Evolutionary conservation across 2,329 filamentous ascomycete species (phyloP), one percentile per base, ranked within the genome.

Genomic region (Seiridium unicorne): DNA sequence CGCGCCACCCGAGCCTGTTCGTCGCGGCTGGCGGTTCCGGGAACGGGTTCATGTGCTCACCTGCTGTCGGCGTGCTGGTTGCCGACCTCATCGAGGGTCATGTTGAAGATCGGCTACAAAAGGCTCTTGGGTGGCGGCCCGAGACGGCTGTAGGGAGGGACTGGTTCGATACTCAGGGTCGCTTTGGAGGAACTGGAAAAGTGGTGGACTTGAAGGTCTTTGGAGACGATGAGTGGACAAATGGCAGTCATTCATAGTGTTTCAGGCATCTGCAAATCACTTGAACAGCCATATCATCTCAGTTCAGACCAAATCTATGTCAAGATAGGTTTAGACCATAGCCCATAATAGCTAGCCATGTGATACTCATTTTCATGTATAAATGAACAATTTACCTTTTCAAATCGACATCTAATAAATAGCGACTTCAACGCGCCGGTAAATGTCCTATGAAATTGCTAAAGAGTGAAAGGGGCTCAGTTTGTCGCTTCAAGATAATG

Each of bases 21-120:
- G 65, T 85, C 13, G 82, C 79, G 3, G 76, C 80, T 3, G 82
- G 82, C 5, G 83, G 76, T 0, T 81, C 79, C 36, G 82, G 81
- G 1, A 79, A 84, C 64, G 81, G 79, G 3, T 84, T 82, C 63
- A 83, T 81, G 75, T 77, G 81, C 44, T 80, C 82, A 65, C 80
- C 81, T 2, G 74, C 76, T 3, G 77, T 85, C 47, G 83, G 83
- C 1, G 71, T 74, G 4, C 77, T 82, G 31, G 79, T 85, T 32
- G 75, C 70, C 1, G 81, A 85, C 67, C 74, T 74, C 4, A 56
- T 85, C 46, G 78, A 83, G 60, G 77, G 73, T 0, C 73, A 65
- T 6, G 61, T 83, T 44, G 78, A 82, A 46, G 67, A 66, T 6
- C 73, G 74, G 53, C 65, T 83, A 61, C 73, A 72, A 59, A 66